phyloP scores from a whole-genome alignment of 2,329 filamentous ascomycete genomes.

The Waltergamsia citrina region DNA sequence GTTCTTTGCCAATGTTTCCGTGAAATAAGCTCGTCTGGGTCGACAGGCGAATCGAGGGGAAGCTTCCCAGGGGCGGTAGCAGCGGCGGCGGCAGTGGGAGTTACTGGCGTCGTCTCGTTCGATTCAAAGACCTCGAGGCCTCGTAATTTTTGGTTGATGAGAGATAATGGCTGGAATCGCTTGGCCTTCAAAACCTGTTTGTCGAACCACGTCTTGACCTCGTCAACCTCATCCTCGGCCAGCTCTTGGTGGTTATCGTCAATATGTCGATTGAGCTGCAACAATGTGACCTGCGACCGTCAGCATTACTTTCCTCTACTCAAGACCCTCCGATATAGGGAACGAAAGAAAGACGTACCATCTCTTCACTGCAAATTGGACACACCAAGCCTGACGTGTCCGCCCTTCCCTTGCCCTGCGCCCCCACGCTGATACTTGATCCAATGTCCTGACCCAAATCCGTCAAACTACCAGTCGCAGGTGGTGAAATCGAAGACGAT shows the following conservation, averaged over 20 bases:
- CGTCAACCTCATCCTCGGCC: conserved; percentile 79
- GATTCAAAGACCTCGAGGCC: conserved; percentile 91
- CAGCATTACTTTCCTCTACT: not conserved
- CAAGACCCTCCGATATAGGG: too few species aligned
- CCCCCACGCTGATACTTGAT: conserved; percentile 65
- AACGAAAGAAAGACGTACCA: too few species aligned
- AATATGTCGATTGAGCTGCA: conserved; percentile 80
- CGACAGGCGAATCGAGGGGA: conserved; percentile 35
- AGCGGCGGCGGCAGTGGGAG: conserved; percentile 14
- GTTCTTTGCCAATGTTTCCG: conserved; percentile 81
- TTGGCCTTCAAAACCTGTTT: conserved; percentile 90
- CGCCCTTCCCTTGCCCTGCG: conserved; percentile 40
- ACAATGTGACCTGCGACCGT: conserved; percentile 61
- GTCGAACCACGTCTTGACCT: conserved; percentile 96
- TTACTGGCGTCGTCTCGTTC: conserved; percentile 56
- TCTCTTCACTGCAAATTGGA: conserved; percentile 97
- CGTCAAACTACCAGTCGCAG: conserved; percentile 44
- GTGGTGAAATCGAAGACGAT: conserved; percentile 60
- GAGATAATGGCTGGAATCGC: conserved; percentile 80
- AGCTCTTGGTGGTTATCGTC: conserved; percentile 88
- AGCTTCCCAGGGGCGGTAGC: conserved; percentile 28
- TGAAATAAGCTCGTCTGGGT: conserved; percentile 86
- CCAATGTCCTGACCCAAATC: conserved; percentile 69
- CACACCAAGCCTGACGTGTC: conserved; percentile 63
- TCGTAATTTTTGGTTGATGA: conserved; percentile 89